Conservation (phyloP, 208 protist species). For the Trypanosoma rangeli region DNA sequence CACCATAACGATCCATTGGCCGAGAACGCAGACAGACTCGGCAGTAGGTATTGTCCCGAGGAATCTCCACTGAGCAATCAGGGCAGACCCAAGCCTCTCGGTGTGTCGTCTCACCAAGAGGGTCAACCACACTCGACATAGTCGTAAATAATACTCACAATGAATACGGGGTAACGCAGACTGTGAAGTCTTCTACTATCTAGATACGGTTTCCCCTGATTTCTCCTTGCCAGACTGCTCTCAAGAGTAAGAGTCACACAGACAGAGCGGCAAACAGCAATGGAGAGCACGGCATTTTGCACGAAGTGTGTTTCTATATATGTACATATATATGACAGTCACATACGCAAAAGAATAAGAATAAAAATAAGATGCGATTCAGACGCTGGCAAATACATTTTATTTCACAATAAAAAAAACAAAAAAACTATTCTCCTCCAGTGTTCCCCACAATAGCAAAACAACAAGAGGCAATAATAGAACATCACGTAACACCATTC, state of each 20-base stretch:
- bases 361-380: background rate
- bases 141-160: background rate
- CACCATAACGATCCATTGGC: constrained; percentile 63
- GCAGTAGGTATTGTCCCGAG: constrained; percentile 54
- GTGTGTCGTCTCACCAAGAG: constrained; percentile 10
- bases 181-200: background rate
- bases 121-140: constrained; percentile 9
- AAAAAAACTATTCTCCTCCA: no score
- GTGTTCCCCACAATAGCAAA: background rate
- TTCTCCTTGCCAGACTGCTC: background rate
- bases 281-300: no score
- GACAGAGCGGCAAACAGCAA: background rate
- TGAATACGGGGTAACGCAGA: background rate
- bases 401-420: no score
- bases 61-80: constrained; percentile 54
- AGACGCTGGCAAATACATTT: no score
- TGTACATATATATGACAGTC: no score
- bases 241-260: background rate
- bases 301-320: no score
- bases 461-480: background rate
- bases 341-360: background rate
- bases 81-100: constrained; percentile 54
- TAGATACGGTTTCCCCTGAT: background rate
- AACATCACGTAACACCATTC: background rate
- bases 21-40: constrained; percentile 63